Conservation (phyloP, 2,329 filamentous ascomycete species). For the Penicillium sp. region DNA sequence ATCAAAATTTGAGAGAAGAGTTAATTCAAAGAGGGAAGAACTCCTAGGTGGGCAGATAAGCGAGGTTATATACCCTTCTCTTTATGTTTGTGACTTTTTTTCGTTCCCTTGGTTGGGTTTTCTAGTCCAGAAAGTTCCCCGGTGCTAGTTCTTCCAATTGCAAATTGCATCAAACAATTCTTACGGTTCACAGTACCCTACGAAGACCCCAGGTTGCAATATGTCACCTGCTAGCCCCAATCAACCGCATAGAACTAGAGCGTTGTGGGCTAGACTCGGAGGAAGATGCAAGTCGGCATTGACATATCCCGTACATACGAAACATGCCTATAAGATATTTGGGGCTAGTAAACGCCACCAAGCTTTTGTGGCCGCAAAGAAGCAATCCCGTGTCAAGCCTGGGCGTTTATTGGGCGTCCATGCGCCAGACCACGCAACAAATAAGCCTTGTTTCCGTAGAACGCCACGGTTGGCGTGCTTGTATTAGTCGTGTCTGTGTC, state of each 20-base stretch:
- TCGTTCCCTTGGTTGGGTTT: background rate
- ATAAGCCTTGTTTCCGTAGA: conserved; percentile 13
- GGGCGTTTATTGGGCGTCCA: conserved; percentile 10
- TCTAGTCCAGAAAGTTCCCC: conserved; percentile 3
- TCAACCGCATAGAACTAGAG: conserved; percentile 15
- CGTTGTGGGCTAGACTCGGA: conserved; percentile 15
- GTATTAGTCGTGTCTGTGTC: background rate
- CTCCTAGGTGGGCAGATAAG: background rate
- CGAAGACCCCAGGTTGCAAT: conserved; percentile 3
- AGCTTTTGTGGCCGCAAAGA: conserved; percentile 16
- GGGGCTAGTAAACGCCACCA: conserved; percentile 21
- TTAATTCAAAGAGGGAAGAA: background rate
- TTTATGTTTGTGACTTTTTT: no score
- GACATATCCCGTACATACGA: conserved; percentile 5
- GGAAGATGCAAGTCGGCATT: conserved; percentile 12
- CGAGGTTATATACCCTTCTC: background rate
- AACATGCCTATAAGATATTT: conserved; percentile 6
- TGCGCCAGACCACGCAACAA: conserved; percentile 7
- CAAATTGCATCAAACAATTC: no score
- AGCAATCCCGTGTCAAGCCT: conserved; percentile 12
- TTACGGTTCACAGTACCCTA: conserved; percentile 5
- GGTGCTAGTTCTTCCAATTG: conserved; percentile 4
- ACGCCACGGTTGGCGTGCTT: conserved; percentile 9
- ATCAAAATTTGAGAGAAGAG: background rate
- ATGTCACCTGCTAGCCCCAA: conserved; percentile 12